A percentile compares a stretch with the other conserved stretches of the same genome.
These are phyloP conservation scores for Gloeophyllum trabeum DNA, from an alignment of 768 basidiomycete species.

Conservation along the genomic window DNA sequence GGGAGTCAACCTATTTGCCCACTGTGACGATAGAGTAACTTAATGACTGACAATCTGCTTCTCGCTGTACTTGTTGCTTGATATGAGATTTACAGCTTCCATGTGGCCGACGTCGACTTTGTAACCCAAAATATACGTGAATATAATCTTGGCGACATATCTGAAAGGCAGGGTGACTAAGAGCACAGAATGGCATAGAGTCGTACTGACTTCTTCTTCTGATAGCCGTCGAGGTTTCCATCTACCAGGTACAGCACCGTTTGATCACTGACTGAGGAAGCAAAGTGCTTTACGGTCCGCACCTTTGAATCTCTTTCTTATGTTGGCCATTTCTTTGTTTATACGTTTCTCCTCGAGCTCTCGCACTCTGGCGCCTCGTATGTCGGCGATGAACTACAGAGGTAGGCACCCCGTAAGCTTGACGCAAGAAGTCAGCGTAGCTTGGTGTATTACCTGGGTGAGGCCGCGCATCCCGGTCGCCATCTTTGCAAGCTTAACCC, in stretches of 20 bases:
- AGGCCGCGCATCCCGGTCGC: constrained; percentile 87
- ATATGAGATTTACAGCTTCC: constrained; percentile 98
- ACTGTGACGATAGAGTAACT: too few relatives aligned
- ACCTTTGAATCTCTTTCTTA: constrained; percentile 98
- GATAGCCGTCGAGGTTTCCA: constrained; percentile 81
- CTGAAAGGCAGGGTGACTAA: constrained; percentile 22
- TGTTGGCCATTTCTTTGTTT: constrained; percentile 99
- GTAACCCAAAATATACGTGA: constrained; percentile 98
- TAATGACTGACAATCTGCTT: constrained; percentile 94
- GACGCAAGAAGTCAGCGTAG: neutral
- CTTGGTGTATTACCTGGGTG: constrained; percentile 68
- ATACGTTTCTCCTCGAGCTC: constrained; percentile 98
- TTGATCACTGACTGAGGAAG: too few relatives aligned
- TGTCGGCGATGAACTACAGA: constrained; percentile 92
- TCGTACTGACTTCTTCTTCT: constrained; percentile 74
- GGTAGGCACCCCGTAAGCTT: constrained; percentile 4
- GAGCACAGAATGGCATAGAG: neutral
- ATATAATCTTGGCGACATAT: constrained; percentile 98
- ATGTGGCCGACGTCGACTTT: constrained; percentile 98
- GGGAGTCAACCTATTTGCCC: too few relatives aligned
- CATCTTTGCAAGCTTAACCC: too few relatives aligned
- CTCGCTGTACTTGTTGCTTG: constrained; percentile 91
- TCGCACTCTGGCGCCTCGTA: constrained; percentile 90
- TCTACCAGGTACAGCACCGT: constrained; percentile 27
- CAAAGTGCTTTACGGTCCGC: constrained; percentile 3